Conservation (phyloP, 2,329 filamentous ascomycete genomes). For the Westerdykella ornata region DNA sequence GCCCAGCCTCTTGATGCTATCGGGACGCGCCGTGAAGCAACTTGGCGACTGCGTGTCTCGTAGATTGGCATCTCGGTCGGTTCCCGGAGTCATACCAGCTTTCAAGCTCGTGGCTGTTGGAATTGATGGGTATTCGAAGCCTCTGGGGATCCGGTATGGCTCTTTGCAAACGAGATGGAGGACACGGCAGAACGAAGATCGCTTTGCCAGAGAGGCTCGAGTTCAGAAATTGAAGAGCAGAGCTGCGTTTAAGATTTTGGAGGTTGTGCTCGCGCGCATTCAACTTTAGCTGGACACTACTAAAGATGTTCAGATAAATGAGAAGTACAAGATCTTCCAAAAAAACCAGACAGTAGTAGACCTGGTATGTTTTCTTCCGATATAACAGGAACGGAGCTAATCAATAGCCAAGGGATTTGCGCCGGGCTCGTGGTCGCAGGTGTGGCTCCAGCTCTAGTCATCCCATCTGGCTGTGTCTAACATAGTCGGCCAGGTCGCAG, state of each 20-base stretch:
- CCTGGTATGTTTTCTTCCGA: constrained; percentile 51
- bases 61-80: constrained; percentile 7
- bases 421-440: constrained; percentile 57
- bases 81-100: constrained; percentile 9
- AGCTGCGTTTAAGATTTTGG: constrained; percentile 86
- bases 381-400: not conserved
- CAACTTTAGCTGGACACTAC: constrained; percentile 1
- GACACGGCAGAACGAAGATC: constrained; percentile 66
- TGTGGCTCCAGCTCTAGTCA: constrained; percentile 16
- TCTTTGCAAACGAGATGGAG: constrained; percentile 69
- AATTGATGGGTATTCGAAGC: constrained; percentile 4
- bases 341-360: constrained; percentile 82
- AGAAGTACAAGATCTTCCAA: constrained; percentile 71
- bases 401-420: constrained; percentile 59
- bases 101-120: constrained; percentile 9
- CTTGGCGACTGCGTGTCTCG: constrained; percentile 32
- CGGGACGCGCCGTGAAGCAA: constrained; percentile 32
- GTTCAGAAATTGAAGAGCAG: constrained; percentile 78
- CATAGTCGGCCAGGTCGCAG: constrained; percentile 58
- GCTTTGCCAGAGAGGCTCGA: constrained; percentile 66
- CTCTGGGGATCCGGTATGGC: constrained; percentile 9
- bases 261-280: constrained; percentile 51
- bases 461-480: not conserved
- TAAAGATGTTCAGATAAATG: constrained; percentile 59
- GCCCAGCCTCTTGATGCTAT: constrained; percentile 27